Evolutionary conservation across 148 eudicot genomes (phyloP), one percentile per base, ranked within the genome.

Genomic region (Polygonum aviculare): DNA sequence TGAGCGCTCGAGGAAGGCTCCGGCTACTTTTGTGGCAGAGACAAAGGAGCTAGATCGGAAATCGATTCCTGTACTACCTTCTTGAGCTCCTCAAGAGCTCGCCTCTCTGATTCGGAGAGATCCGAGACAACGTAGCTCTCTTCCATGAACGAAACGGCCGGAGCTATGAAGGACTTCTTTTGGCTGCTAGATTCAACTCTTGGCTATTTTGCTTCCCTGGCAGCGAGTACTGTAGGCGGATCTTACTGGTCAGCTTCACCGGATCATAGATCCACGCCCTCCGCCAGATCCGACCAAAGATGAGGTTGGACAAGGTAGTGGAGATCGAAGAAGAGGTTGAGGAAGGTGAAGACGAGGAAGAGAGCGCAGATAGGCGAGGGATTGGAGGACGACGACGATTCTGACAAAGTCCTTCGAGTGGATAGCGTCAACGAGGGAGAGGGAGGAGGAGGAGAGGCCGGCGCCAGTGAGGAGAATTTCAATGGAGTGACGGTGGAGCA

Each of bases 101-200:
- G 82, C 15, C 72, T 78, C 77, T 89, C 86, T 15, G 76, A 73
- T 35, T 83, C 88, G 3, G 93, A 79, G 21, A 93, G 96, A 83
- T 93, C 96, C 41, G 83, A 31, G 2, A 85, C 67, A 7, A 79
- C 51, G 44, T 90, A 89, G 81, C 93, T 89, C 52, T 93, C 98
- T 54, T 86, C 98, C 76, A 88, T 93, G 77, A 93, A 93, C 3
- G 98, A 93, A 3, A 74, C 85, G 0, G 85, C 80, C 0, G 93
- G 76, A 22, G 80, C 85, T 33, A 85, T 85, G 63, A 83, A 82
- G 47, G 52, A 12, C 4, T 72, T 51, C 52, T 18, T 39, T 5
- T 26, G 33, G 63, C 45, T 78, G 16, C 49, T 31, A 54, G 77
- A 67, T 45, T 77, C 77, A 10, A 72, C 38, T 36, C 14, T 51